A percentile compares a stretch with the other conserved stretches of the same genome.
These are phyloP conservation scores for Cryphonectria carpinicola DNA, from an alignment of 2,329 filamentous ascomycete genomes.

Conservation along the genomic window DNA sequence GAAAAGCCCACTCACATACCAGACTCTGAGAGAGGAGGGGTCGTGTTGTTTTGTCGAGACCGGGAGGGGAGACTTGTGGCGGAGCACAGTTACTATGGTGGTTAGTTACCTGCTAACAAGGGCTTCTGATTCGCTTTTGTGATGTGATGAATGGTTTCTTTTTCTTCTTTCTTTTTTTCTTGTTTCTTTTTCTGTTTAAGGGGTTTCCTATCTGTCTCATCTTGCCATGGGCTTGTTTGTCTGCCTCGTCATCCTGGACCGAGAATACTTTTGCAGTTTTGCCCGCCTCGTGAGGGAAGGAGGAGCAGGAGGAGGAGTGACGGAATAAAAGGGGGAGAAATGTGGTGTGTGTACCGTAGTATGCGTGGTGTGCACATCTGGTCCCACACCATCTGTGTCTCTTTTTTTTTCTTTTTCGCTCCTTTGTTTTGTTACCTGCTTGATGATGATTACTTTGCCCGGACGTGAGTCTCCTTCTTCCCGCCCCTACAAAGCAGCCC, in stretches of 20 bases:
- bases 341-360: too few species aligned
- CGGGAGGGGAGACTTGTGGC: too few species aligned
- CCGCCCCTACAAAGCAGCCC: background rate
- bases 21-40: background rate
- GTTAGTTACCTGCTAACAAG: background rate
- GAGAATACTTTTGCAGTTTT: background rate
- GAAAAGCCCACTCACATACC: background rate
- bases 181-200: background rate
- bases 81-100: background rate
- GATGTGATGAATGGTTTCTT: background rate
- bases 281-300: background rate
- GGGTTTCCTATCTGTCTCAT: background rate
- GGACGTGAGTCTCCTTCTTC: background rate
- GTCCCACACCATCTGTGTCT: background rate
- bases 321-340: too few species aligned
- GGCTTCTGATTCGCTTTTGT: background rate
- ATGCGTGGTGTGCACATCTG: background rate
- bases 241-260: background rate
- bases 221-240: background rate
- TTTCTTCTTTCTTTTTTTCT: background rate
- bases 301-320: background rate
- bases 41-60: too few species aligned
- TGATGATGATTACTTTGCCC: background rate
- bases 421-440: background rate
- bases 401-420: background rate